phyloP scores from a whole-genome alignment of 2,329 filamentous ascomycete genomes.

The Exophiala phaeomuriformis region DNA sequence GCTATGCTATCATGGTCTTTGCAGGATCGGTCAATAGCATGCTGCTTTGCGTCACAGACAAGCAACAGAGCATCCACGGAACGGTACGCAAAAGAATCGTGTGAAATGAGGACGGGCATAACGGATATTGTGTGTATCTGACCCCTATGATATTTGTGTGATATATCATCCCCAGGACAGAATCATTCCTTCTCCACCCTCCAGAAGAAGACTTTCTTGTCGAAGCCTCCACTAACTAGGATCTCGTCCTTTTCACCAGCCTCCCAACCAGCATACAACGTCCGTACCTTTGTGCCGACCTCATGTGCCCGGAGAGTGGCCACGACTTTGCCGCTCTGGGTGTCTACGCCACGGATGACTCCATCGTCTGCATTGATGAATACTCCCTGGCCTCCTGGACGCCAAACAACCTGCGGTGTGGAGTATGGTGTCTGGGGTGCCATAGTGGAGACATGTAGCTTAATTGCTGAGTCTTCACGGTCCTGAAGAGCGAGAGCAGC shows the following conservation, averaged over 20 bases:
- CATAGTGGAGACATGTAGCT: slow-evolving; percentile 52
- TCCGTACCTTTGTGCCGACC: slow-evolving; percentile 51
- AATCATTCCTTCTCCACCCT: slow-evolving; percentile 5
- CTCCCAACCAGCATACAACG: slow-evolving; percentile 49
- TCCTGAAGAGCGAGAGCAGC: slow-evolving; percentile 40
- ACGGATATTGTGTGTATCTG: no score
- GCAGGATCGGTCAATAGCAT: no score
- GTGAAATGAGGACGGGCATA: no score
- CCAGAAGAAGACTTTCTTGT: slow-evolving; percentile 56
- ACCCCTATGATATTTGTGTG: neutral
- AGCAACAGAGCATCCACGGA: no score
- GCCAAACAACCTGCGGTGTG: slow-evolving; percentile 55
- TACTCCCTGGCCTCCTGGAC: slow-evolving; percentile 54
- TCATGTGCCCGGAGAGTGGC: slow-evolving; percentile 49
- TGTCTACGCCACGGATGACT: slow-evolving; percentile 53
- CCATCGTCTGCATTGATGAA: slow-evolving; percentile 62
- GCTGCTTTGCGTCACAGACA: no score
- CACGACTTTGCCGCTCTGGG: slow-evolving; percentile 51
- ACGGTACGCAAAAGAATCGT: no score
- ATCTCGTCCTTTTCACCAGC: slow-evolving; percentile 31
- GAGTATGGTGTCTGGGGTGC: slow-evolving; percentile 59
- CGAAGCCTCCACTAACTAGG: slow-evolving; percentile 58
- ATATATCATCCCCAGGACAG: neutral
- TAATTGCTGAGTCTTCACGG: slow-evolving; percentile 53
- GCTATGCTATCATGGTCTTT: no score